phyloP scores from a whole-genome alignment of 2,329 filamentous ascomycete genomes.

The Talaromyces islandicus region DNA sequence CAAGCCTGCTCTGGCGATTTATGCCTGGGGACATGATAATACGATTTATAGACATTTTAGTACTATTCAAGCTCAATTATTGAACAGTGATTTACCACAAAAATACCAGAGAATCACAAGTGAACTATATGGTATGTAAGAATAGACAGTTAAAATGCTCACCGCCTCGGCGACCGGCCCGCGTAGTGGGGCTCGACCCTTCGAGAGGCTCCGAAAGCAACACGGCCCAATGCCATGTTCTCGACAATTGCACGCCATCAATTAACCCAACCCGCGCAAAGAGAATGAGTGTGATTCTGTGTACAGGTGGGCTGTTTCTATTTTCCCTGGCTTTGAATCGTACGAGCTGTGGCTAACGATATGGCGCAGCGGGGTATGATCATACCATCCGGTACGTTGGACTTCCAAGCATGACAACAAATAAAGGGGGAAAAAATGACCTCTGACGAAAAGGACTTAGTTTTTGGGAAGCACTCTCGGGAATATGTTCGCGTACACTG shows the following conservation, averaged over 20 bases:
- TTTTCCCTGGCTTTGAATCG: conserved; percentile 9
- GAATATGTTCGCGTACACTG: conserved; percentile 96
- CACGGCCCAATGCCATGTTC: background rate
- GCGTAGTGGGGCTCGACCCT: background rate
- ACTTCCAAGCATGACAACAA: background rate
- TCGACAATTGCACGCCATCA: background rate
- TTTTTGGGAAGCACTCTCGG: conserved; percentile 97
- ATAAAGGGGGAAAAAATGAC: conserved; percentile 11
- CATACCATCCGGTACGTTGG: conserved; percentile 63
- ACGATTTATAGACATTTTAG: background rate
- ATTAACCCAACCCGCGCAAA: background rate
- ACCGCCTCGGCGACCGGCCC: background rate
- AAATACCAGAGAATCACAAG: too few species aligned
- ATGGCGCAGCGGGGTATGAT: conserved; percentile 60
- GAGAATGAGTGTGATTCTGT: conserved; percentile 61
- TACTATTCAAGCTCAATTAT: background rate
- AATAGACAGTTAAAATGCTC: background rate
- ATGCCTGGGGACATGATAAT: background rate
- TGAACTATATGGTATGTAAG: background rate
- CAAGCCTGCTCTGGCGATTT: background rate
- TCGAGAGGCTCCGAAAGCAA: background rate
- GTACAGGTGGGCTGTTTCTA: conserved; percentile 49
- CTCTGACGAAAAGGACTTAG: conserved; percentile 39
- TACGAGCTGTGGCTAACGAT: background rate
- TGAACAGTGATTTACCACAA: background rate